Percentiles rank a stretch among this genome's conserved stretches.
Evolutionary conservation across 345 rosid genomes (phyloP).

Genomic region (Noccaea bulbosa): DNA sequence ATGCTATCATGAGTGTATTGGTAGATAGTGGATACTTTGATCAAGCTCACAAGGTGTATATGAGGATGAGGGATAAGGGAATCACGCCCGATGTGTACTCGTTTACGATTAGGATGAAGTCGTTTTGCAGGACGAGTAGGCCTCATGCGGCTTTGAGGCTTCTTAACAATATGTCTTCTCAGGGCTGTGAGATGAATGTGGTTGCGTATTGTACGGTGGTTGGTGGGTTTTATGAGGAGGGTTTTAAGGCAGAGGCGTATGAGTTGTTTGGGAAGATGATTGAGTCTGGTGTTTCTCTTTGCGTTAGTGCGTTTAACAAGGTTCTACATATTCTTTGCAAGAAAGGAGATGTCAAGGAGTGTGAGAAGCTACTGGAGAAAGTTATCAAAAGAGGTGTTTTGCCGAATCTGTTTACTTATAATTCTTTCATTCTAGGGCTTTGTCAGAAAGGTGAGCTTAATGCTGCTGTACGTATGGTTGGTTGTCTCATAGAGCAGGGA

Average conservation of each 20-base stretch:
- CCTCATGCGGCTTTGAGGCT: conserved; percentile 87
- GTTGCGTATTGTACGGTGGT: conserved; percentile 80
- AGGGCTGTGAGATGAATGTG: conserved; percentile 73
- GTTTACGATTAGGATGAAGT: conserved; percentile 82
- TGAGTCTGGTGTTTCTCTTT: conserved; percentile 56
- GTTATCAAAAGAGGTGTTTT: conserved; percentile 70
- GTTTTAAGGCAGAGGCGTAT: conserved; percentile 57
- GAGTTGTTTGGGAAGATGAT: conserved; percentile 85
- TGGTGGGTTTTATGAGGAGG: conserved; percentile 72
- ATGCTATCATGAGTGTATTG: conserved; percentile 82
- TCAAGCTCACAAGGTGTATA: conserved; percentile 85
- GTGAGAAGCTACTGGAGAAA: conserved; percentile 71
- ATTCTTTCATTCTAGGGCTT: conserved; percentile 78
- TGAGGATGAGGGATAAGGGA: conserved; percentile 77
- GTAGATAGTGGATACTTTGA: conserved; percentile 66
- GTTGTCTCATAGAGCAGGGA: conserved; percentile 56
- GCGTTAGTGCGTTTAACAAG: conserved; percentile 68
- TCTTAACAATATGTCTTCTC: conserved; percentile 72
- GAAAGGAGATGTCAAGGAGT: conserved; percentile 72
- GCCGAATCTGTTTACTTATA: conserved; percentile 87
- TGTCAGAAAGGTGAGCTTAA: conserved; percentile 64
- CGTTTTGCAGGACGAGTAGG: conserved; percentile 79
- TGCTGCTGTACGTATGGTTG: conserved; percentile 67
- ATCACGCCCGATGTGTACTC: conserved; percentile 78
- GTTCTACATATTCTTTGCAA: conserved; percentile 80